These are phyloP conservation scores for Papiliotrema laurentii DNA, from an alignment of 1,284 basidiomycete genomes.

Conservation along the genomic window DNA sequence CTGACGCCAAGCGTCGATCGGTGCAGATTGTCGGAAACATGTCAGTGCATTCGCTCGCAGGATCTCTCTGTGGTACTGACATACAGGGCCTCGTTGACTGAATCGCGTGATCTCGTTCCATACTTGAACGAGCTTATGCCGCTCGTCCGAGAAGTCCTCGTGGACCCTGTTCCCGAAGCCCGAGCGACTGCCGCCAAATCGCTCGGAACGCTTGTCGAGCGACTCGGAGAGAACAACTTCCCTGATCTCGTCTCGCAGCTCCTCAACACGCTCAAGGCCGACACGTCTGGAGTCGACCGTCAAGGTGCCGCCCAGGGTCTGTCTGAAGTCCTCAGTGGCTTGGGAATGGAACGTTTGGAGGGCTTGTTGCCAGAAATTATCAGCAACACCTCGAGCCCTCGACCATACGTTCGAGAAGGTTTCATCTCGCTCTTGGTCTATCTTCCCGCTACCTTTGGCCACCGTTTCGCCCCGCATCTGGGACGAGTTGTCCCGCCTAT, in stretches of 20 bases:
- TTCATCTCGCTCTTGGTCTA: constrained; percentile 98
- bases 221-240: constrained; percentile 92
- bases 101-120: constrained; percentile 94
- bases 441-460: constrained; percentile 91
- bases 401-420: constrained; percentile 91
- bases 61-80: neutral
- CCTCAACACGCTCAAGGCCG: constrained; percentile 82
- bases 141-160: constrained; percentile 84
- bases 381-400: constrained; percentile 79
- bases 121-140: constrained; percentile 86
- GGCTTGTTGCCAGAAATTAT: constrained; percentile 92
- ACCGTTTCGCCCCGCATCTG: constrained; percentile 90
- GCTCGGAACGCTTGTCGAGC: constrained; percentile 93
- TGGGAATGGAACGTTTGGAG: constrained; percentile 96
- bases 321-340: constrained; percentile 88
- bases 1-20: constrained; percentile 92
- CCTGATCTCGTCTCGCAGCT: constrained; percentile 91
- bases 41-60: too few species aligned
- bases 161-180: constrained; percentile 94
- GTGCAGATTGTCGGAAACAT: constrained; percentile 97
- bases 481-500: constrained; percentile 93
- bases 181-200: constrained; percentile 96
- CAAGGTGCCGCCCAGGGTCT: constrained; percentile 96
- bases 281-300: constrained; percentile 91
- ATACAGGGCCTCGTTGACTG: constrained; percentile 71